phyloP scores from a whole-genome alignment of 176 grass and related monocot species.

The Thinopyrum elongatum region DNA sequence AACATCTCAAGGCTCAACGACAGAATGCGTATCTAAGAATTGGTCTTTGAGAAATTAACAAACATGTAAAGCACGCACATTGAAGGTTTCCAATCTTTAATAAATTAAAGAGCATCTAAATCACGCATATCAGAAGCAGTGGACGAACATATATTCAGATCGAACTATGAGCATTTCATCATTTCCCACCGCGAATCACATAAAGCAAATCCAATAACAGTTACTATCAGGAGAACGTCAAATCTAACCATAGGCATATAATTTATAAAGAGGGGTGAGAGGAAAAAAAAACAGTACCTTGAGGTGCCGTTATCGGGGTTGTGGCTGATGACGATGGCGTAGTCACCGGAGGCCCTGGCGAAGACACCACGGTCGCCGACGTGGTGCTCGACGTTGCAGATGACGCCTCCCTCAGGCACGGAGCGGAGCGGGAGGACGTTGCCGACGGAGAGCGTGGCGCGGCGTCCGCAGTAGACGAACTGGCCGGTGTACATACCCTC shows the following conservation, averaged over 20 bases:
- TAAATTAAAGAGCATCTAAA: not conserved
- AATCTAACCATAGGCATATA: not conserved
- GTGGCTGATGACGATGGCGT: constrained; percentile 91
- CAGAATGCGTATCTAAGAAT: not conserved
- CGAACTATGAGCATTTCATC: not conserved
- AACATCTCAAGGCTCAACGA: not conserved
- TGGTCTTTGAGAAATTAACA: not conserved
- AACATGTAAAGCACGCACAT: not conserved
- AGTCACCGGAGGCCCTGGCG: constrained; percentile 70
- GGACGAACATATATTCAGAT: not conserved
- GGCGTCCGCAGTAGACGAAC: constrained; percentile 93
- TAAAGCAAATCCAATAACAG: not conserved
- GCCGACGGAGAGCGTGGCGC: constrained; percentile 73
- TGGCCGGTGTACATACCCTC: constrained; percentile 98
- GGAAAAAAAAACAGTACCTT: constrained; percentile 8
- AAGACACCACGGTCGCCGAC: constrained; percentile 88
- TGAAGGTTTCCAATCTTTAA: not conserved
- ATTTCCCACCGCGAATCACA: not conserved
- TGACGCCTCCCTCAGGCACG: constrained; percentile 81
- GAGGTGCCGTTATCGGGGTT: constrained; percentile 92
- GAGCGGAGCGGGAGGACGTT: constrained; percentile 79
- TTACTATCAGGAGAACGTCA: not conserved
- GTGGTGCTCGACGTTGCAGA: constrained; percentile 96
- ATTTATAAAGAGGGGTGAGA: too few species aligned
- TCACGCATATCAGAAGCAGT: not conserved